Percentiles rank a stretch among this genome's conserved stretches.
Conservation (phyloP, 1,139 yeast species). For the Magnusiomyces tetraspermus region DNA sequence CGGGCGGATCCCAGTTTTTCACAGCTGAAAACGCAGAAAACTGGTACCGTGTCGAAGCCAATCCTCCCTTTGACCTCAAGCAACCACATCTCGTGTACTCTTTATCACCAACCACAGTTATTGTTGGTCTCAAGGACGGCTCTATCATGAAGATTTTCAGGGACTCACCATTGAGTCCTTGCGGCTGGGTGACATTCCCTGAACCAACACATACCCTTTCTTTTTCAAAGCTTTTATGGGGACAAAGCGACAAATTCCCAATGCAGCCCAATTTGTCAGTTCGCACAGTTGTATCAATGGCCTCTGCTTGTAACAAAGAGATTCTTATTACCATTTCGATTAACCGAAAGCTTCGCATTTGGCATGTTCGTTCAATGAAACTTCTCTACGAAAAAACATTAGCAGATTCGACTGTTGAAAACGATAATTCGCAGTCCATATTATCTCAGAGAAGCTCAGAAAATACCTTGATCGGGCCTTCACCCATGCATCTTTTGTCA, state of each 20-base stretch:
- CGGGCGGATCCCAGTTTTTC: slow-evolving; percentile 9
- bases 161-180: slow-evolving; percentile 22
- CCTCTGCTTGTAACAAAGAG: slow-evolving; percentile 14
- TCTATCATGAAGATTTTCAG: slow-evolving; percentile 45
- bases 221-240: slow-evolving; percentile 19
- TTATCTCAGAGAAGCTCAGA: not conserved
- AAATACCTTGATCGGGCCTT: slow-evolving; percentile 8
- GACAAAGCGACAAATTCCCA: slow-evolving; percentile 25
- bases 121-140: slow-evolving; percentile 65
- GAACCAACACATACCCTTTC: slow-evolving; percentile 21
- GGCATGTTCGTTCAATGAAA: slow-evolving; percentile 23
- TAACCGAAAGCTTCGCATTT: slow-evolving; percentile 24
- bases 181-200: slow-evolving; percentile 17
- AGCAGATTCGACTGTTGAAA: not conserved
- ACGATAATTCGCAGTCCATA: not conserved
- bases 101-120: slow-evolving; percentile 36
- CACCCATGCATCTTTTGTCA: slow-evolving; percentile 11
- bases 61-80: slow-evolving; percentile 66
- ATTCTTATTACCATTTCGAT: slow-evolving; percentile 24
- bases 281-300: slow-evolving; percentile 23
- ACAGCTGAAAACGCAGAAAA: slow-evolving; percentile 17
- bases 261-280: slow-evolving; percentile 26
- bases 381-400: slow-evolving; percentile 13
- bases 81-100: slow-evolving; percentile 49
- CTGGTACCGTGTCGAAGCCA: slow-evolving; percentile 33